A percentile compares a stretch with the other conserved stretches of the same genome.
phyloP scores from a whole-genome alignment of 1,284 basidiomycete genomes.

The Rhodofomes roseus region DNA sequence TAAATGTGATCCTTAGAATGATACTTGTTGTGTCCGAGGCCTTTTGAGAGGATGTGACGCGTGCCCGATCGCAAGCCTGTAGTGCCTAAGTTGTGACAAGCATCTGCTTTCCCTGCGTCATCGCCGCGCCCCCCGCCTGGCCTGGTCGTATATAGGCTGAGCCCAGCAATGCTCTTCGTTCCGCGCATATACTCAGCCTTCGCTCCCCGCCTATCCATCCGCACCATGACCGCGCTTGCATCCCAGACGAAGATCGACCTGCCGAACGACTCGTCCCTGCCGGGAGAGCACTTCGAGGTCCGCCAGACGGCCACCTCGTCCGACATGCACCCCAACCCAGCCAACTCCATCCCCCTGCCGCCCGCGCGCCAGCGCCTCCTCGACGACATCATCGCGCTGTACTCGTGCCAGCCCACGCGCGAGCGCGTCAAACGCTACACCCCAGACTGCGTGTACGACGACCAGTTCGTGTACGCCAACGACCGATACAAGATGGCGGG shows the following conservation, averaged over 20 bases:
- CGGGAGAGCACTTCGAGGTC: constrained; percentile 25
- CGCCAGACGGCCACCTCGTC: constrained; percentile 20
- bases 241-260: constrained; percentile 7
- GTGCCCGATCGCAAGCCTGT: background rate
- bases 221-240: background rate
- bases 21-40: too few species aligned
- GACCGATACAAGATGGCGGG: constrained; percentile 32
- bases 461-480: constrained; percentile 31
- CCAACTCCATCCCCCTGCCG: constrained; percentile 24
- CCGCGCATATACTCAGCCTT: background rate
- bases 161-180: background rate
- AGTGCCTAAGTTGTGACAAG: background rate
- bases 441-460: constrained; percentile 29
- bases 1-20: too few species aligned
- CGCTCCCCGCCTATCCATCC: constrained; percentile 1
- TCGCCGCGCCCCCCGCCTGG: background rate
- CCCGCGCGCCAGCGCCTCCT: constrained; percentile 25
- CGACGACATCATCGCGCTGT: constrained; percentile 29
- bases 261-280: constrained; percentile 21
- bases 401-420: constrained; percentile 27
- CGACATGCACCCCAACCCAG: constrained; percentile 27
- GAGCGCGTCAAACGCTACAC: constrained; percentile 28
- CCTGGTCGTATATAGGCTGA: background rate
- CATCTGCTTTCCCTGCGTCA: background rate
- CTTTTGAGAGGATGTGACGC: too few species aligned